A percentile compares a stretch with the other conserved stretches of the same genome.
Conservation (phyloP, 108 stramenopile species). For the Pseudonitzschia pungens region DNA sequence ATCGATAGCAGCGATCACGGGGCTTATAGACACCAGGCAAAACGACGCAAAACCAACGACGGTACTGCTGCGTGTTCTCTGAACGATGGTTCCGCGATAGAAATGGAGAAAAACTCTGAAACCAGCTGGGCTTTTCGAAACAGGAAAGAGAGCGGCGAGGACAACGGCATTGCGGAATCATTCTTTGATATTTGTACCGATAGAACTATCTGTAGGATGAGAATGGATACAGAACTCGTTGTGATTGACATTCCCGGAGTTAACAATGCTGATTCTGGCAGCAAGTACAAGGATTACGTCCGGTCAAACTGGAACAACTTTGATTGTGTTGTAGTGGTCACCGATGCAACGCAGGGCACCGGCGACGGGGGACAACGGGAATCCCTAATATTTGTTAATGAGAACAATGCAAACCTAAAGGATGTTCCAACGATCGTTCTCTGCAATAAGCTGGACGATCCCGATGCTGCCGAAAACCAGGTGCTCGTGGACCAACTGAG, state of each 20-base stretch:
- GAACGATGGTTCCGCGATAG: too few relatives aligned
- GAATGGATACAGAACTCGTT: constrained; percentile 25
- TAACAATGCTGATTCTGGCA: constrained; percentile 31
- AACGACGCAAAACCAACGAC: too few relatives aligned
- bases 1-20: too few relatives aligned
- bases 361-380: constrained; percentile 28
- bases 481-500: constrained; percentile 24
- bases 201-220: constrained; percentile 21
- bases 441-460: constrained; percentile 44
- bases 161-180: constrained; percentile 5
- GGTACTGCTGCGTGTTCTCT: too few relatives aligned
- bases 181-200: constrained; percentile 36
- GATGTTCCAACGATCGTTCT: constrained; percentile 34
- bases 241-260: constrained; percentile 38
- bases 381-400: constrained; percentile 19
- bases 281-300: constrained; percentile 31
- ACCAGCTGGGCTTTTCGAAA: too few relatives aligned
- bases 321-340: constrained; percentile 28
- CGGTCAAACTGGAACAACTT: constrained; percentile 27
- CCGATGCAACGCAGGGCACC: constrained; percentile 33
- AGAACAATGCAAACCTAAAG: constrained; percentile 15
- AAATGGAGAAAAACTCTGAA: too few relatives aligned
- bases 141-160: too few relatives aligned
- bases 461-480: constrained; percentile 24
- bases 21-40: too few relatives aligned